Evolutionary conservation across 805 yeast species (phyloP), one percentile per base, ranked within the genome.

Genomic region (Saccharomycopsis malanga): DNA sequence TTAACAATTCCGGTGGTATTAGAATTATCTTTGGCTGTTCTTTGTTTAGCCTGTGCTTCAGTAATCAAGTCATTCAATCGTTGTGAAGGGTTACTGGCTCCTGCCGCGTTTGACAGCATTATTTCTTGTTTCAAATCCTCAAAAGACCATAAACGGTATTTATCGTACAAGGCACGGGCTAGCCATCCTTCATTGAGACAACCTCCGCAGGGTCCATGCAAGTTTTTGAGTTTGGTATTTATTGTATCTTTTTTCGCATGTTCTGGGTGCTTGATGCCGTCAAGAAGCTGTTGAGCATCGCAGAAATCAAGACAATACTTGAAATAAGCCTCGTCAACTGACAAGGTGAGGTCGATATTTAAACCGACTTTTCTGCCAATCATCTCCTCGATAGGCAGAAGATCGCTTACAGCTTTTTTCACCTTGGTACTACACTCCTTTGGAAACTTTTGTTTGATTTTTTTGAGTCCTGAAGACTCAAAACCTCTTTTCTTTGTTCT

Each of bases 301-400:
- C 38, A 25, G 27, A 44, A 50, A 22, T 52, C 54, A 15, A 53
- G 39, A 22, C 51, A 48, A 40, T 53, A 47, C 22, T 42, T 48
- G 39, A 49, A 52, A 22, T 53, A 53, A 4, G 49, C 37, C 21
- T 47, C 47, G 4, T 47, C 48, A 9, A 36, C 7, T 6, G 46
- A 18, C 14, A 45, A 25, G 4, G 49, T 38, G 14, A 39, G 17
- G 35, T 53, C 52, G 18, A 53, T 39, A 17, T 23, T 21, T 24
- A 53, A 42, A 6, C 54, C 56, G 6, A 53, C 35, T 36, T 48
- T 48, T 9, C 34, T 22, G 30, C 53, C 21, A 27, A 53, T 15
- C 21, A 49, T 27, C n/a, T 42, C 50, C 17, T 51, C 50, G 17
- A 53, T 35, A 14, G 54, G 50, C 12, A 24, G 18, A 24, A 52